Percentiles rank a stretch among this genome's conserved stretches.
Conservation (phyloP, 2,329 filamentous ascomycete genomes). For the Metarhizium rileyi region DNA sequence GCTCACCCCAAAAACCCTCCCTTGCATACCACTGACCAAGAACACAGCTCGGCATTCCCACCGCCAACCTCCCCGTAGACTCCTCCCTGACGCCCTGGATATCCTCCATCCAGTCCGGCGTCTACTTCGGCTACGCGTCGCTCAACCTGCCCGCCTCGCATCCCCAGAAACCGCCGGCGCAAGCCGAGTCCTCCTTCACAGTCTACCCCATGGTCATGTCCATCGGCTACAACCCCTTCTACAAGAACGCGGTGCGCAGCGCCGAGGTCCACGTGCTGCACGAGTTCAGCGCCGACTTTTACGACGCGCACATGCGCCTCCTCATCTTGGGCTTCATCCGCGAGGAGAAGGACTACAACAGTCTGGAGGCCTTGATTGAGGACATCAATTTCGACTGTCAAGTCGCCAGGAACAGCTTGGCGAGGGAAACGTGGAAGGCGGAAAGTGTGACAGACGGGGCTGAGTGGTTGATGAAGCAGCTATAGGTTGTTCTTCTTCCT, state of each 20-base stretch:
- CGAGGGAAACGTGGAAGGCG: conserved; percentile 50
- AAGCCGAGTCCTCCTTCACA: conserved; percentile 17
- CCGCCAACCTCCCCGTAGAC: conserved; percentile 80
- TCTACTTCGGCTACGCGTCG: conserved; percentile 89
- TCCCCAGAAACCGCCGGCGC: conserved; percentile 25
- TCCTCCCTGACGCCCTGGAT: conserved; percentile 51
- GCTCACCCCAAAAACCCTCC: not conserved
- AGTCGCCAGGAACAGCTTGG: conserved; percentile 66
- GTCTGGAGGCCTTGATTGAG: conserved; percentile 69
- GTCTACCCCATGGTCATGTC: conserved; percentile 86
- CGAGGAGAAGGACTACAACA: conserved; percentile 80
- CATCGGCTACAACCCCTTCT: conserved; percentile 96
- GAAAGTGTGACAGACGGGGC: conserved; percentile 20
- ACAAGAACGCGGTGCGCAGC: conserved; percentile 78
- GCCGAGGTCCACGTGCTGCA: conserved; percentile 89
- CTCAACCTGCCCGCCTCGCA: conserved; percentile 48
- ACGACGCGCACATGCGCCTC: conserved; percentile 69
- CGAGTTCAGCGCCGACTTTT: conserved; percentile 71
- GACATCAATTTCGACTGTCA: conserved; percentile 87
- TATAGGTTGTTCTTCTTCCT: not conserved
- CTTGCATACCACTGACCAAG: not conserved
- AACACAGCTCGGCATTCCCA: conserved; percentile 79
- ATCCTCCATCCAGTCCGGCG: conserved; percentile 58
- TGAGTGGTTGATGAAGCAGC: conserved; percentile 27
- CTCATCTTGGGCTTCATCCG: conserved; percentile 80